Conservation (phyloP, 1,139 yeast species). For the Geotrichum restrictum region DNA sequence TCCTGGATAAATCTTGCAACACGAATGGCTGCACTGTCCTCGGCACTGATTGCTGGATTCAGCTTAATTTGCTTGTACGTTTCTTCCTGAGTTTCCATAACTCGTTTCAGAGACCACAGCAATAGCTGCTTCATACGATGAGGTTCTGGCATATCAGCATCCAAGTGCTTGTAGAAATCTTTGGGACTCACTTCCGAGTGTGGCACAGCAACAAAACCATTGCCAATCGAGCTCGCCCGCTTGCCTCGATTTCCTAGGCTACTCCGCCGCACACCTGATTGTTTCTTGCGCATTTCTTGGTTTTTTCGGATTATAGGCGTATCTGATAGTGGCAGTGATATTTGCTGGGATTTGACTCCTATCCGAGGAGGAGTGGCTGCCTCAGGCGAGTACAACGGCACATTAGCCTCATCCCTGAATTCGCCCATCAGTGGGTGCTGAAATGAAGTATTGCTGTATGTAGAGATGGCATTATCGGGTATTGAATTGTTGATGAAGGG, state of each 20-base stretch:
- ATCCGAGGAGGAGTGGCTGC: slow-evolving; percentile 20
- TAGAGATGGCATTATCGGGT: slow-evolving; percentile 18
- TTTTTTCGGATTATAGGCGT: slow-evolving; percentile 44
- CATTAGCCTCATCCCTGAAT: slow-evolving; percentile 15
- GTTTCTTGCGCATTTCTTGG: slow-evolving; percentile 36
- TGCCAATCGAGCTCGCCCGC: slow-evolving; percentile 69
- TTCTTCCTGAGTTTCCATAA: slow-evolving; percentile 39
- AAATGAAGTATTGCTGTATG: slow-evolving; percentile 6
- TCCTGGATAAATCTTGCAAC: slow-evolving; percentile 62
- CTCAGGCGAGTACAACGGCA: slow-evolving; percentile 5
- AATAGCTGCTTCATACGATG: slow-evolving; percentile 67
- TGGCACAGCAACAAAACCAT: slow-evolving; percentile 65
- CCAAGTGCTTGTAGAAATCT: slow-evolving; percentile 62
- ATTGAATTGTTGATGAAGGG: slow-evolving; percentile 27
- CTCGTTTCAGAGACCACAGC: slow-evolving; percentile 63
- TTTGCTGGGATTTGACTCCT: slow-evolving; percentile 22
- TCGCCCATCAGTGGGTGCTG: slow-evolving; percentile 6
- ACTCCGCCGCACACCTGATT: slow-evolving; percentile 26
- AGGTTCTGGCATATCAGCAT: slow-evolving; percentile 62
- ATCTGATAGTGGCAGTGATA: slow-evolving; percentile 42
- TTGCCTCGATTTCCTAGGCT: slow-evolving; percentile 53
- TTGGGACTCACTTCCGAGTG: slow-evolving; percentile 57
- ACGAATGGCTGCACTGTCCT: slow-evolving; percentile 32
- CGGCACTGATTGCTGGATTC: slow-evolving; percentile 25
- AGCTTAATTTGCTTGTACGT: slow-evolving; percentile 34